Evolutionary conservation across 805 yeast genomes (phyloP).

Genomic region (Starmerella geochares): DNA sequence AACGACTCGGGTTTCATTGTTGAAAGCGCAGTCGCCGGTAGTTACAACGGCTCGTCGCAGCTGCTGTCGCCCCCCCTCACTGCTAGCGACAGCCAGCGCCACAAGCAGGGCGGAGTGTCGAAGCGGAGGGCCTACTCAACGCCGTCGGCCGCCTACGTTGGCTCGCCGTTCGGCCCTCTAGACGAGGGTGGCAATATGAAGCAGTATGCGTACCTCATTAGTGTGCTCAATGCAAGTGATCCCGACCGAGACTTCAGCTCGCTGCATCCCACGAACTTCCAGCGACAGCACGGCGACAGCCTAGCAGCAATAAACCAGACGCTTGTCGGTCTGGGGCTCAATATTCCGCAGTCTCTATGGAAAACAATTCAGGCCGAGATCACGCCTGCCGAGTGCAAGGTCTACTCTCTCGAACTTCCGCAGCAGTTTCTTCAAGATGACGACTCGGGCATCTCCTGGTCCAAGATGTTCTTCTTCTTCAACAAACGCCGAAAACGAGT

Average conservation of each 20-base stretch:
- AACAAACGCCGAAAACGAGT: constrained; percentile 88
- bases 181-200: constrained; percentile 76
- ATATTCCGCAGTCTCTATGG: constrained; percentile 66
- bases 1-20: constrained; percentile 30
- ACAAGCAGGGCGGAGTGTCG: constrained; percentile 11
- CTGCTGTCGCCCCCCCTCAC: constrained; percentile 25
- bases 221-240: constrained; percentile 80
- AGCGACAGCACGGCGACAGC: constrained; percentile 34
- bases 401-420: constrained; percentile 36
- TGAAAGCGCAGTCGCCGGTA: constrained; percentile 13
- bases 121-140: constrained; percentile 26
- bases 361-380: constrained; percentile 74
- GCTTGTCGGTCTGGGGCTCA: constrained; percentile 46
- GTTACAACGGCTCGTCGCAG: constrained; percentile 14
- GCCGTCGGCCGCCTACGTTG: constrained; percentile 25
- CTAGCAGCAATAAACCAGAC: constrained; percentile 53
- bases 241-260: constrained; percentile 93
- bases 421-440: constrained; percentile 55
- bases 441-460: constrained; percentile 54
- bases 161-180: constrained; percentile 80
- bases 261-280: constrained; percentile 68
- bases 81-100: constrained; percentile 10
- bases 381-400: constrained; percentile 48
- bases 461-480: constrained; percentile 80
- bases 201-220: constrained; percentile 81